Evolutionary conservation across 345 rosid species (phyloP), one percentile per base, ranked within the genome.

Genomic region (Syzygium oleosum): DNA sequence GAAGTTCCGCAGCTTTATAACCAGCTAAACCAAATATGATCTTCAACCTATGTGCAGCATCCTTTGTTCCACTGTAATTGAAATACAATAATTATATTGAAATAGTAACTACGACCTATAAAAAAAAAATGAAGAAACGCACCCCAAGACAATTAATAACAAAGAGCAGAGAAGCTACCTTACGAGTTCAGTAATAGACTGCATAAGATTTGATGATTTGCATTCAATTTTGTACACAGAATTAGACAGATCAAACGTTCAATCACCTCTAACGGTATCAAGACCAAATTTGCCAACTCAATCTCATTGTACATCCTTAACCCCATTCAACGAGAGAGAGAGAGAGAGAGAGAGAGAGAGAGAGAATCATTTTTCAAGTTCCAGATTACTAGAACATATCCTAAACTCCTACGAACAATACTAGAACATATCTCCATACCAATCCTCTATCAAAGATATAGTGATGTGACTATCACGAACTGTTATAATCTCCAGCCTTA

Each of bases 21-120:
- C 98, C 97, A 86, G 95, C 94, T 87, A 98, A 91, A 89, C 96
- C 98, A 88, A 98, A 98, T 88, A 96, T 90, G 92, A 98, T 96
- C 94, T 96, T 98, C 94, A 98, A 92, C 88, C 99, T 94, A 91
- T 96, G 99, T 29, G 99, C 99, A 89, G 98, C 94, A 90, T 93
- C 97, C 93, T 98, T 98, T 38, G 99, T 96, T 87, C 99, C 99
- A 94, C 99, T 96, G 93, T 86, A 86, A 91, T 85, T 52, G 84
- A 87, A 91, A 87, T 78, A 38, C 23, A 43, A 84, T 86, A 78
- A 87, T 88, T 84, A 87, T 73, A 17, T 84, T 13, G 85, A 54
- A 41, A 59, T 87, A 51, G 41, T 19, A 84, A 88, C 43, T 19
- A 49, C 85, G 79, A 65, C 27, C 53, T 46, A 22, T 27, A 21